Evolutionary conservation across 345 rosid species (phyloP).

Genomic region (Moringa oleifera): DNA sequence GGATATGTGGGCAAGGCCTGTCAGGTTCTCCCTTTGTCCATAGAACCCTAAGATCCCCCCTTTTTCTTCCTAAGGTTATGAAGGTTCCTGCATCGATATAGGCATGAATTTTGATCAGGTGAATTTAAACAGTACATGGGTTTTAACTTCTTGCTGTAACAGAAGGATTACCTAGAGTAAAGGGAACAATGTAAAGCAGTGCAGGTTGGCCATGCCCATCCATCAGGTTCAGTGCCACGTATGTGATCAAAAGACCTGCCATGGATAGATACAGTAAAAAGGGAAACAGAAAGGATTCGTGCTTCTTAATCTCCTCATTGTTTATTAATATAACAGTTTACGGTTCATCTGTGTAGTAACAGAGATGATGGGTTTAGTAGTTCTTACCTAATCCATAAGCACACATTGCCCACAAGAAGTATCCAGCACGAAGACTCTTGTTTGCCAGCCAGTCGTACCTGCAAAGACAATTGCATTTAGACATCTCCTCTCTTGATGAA

Average conservation of each 20-base stretch:
- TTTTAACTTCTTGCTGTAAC: background rate
- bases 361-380: conserved; percentile 3
- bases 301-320: background rate
- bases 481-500: background rate
- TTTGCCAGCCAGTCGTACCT: conserved; percentile 92
- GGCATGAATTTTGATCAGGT: background rate
- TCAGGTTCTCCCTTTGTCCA: conserved; percentile 88
- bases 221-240: conserved; percentile 88
- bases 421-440: conserved; percentile 79
- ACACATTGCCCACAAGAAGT: conserved; percentile 90
- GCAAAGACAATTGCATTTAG: conserved; percentile 18
- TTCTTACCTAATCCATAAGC: conserved; percentile 87
- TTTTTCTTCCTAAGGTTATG: conserved; percentile 54
- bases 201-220: conserved; percentile 99
- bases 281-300: too few species aligned
- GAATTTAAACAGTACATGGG: background rate
- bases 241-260: conserved; percentile 88
- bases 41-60: conserved; percentile 65
- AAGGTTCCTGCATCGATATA: conserved; percentile 56
- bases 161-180: conserved; percentile 66
- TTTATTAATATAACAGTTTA: background rate
- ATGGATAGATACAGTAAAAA: background rate
- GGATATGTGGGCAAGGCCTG: conserved; percentile 68
- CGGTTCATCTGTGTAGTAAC: background rate
- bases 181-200: conserved; percentile 87